phyloP scores from a whole-genome alignment of 2,329 filamentous ascomycete genomes.

The Leptographium lundbergii region DNA sequence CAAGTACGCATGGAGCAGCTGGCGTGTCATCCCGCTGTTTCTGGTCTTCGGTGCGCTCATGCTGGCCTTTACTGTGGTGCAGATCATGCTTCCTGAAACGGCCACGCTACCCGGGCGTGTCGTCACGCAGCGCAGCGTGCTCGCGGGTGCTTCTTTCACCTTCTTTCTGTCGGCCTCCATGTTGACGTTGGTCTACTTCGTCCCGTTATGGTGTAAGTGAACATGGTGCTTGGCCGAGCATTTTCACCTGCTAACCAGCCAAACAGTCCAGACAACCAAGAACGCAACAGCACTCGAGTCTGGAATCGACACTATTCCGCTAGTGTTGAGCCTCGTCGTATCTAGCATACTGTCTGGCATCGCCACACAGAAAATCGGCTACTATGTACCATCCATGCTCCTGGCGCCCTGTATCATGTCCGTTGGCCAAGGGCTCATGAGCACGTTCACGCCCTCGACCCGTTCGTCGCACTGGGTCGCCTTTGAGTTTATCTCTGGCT shows the following conservation, averaged over 20 bases:
- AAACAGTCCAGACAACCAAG: constrained; percentile 41
- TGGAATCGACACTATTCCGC: constrained; percentile 43
- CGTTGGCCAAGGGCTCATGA: constrained; percentile 43
- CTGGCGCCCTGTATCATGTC: constrained; percentile 35
- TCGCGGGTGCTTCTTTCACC: constrained; percentile 32
- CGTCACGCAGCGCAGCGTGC: constrained; percentile 41
- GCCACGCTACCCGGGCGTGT: constrained; percentile 44
- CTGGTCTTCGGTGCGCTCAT: constrained; percentile 33
- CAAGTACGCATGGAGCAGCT: constrained; percentile 37
- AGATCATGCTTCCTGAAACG: constrained; percentile 39
- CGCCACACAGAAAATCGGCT: constrained; percentile 40
- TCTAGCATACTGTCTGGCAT: constrained; percentile 35
- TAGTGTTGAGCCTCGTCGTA: constrained; percentile 41
- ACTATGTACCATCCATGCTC: constrained; percentile 47
- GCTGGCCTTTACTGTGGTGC: constrained; percentile 35
- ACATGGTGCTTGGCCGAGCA: neutral
- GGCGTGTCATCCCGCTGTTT: constrained; percentile 41
- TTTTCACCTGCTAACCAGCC: neutral
- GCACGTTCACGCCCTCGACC: constrained; percentile 36
- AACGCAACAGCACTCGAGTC: constrained; percentile 38
- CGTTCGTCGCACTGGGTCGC: constrained; percentile 42
- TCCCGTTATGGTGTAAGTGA: constrained; percentile 41
- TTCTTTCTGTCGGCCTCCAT: constrained; percentile 36
- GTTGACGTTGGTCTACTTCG: constrained; percentile 41
- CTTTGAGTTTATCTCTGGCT: constrained; percentile 45